Base-by-base conservation (phyloP, 805 yeast genomes). In the Cyberlindnera maclurae region DNA sequence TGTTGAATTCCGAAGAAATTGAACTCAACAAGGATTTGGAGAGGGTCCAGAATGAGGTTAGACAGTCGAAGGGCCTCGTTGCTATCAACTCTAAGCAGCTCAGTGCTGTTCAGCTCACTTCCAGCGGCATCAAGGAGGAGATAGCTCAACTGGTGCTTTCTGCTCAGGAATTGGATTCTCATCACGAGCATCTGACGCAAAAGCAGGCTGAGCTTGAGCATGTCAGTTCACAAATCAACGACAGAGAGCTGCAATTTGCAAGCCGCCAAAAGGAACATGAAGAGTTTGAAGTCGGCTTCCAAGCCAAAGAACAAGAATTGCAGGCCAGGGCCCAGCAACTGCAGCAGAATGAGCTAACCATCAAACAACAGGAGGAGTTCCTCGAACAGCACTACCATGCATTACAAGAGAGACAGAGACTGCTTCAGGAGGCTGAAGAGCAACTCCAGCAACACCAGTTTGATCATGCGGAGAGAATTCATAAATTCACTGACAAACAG, bases 21-120 rank as follows among this genome's bases (percentile, higher is more conserved):
- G 78, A 76, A 39, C 58, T 82, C 44, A 73, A 77, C 48, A 65
- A 66, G 39, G 79, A 77, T 46, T 55, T 82, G 26, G 77, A 71
- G 33, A 61, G 66, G 31, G 67, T 72, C 34, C 64, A 74, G 41
- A 59, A 63, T 34, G 82, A 80, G 39, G 69, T 75, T 15, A 73
- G 72, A 45, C 81, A 79, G 50, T 76, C 83, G 26, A 67, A 69
- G 39, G 81, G 82, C 37, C 65, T 82, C 49, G 67, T 71, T 15
- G 71, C 80, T 32, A 85, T 86, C 30, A 75, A 75, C 49, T 67
- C 75, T 39, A 79, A 82, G 31, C 96, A 88, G 56, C 68, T 81
- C 35, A 79, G 75, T 30, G 76, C 82, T 4, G 64, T 73, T n/a
- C 70, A 82, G 46, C 60, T 73, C 15, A 73, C 73, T 34, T 65